Conservation (phyloP, 495 filamentous ascomycete genomes). For the Rusavskia elegans region DNA sequence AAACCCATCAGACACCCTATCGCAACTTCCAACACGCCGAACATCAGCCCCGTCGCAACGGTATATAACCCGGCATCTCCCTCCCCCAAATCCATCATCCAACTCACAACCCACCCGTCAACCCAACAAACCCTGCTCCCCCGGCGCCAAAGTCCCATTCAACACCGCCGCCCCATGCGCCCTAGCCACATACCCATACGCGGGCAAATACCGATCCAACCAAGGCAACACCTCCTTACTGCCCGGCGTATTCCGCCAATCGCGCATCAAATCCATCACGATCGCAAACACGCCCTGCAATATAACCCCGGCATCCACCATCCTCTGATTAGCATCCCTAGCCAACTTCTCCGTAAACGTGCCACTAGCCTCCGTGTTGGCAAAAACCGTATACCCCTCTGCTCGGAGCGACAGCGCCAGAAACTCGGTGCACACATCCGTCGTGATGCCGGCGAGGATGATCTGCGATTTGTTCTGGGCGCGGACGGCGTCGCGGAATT, state of each 20-base stretch:
- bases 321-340: conserved; percentile 46
- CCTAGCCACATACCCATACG: conserved; percentile 32
- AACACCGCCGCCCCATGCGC: conserved; percentile 30
- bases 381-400: conserved; percentile 63
- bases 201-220: conserved; percentile 39
- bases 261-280: conserved; percentile 57
- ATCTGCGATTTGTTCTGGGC: conserved; percentile 54
- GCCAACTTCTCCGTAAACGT: conserved; percentile 40
- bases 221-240: conserved; percentile 43
- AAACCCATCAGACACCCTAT: too few species aligned
- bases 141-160: conserved; percentile 26
- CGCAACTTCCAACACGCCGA: too few species aligned
- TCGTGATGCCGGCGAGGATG: conserved; percentile 58
- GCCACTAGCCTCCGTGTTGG: conserved; percentile 58
- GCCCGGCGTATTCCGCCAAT: conserved; percentile 60
- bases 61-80: too few species aligned
- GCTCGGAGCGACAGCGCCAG: conserved; percentile 53
- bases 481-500: conserved; percentile 49
- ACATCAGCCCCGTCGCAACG: too few species aligned
- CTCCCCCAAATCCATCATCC: too few species aligned
- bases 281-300: conserved; percentile 50
- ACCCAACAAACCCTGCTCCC: conserved; percentile 16
- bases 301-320: conserved; percentile 52
- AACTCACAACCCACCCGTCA: neutral
- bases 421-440: conserved; percentile 66